These are phyloP conservation scores for Petrea volubilis DNA, from an alignment of 257 asterid species.

Conservation along the genomic window DNA sequence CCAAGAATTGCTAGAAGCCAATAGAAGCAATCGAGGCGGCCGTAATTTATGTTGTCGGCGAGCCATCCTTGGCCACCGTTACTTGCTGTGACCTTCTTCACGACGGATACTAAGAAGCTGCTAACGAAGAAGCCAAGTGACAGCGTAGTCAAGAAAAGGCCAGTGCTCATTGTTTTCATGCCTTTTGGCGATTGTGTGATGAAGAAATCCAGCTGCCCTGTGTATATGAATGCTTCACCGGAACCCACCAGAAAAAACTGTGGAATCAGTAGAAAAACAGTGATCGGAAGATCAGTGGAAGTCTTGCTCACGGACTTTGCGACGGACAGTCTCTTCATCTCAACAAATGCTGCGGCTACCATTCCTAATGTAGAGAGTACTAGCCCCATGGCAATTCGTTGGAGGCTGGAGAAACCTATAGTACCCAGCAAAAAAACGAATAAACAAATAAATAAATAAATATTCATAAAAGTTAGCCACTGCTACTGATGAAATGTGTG, in stretches of 20 bases:
- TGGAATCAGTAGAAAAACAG: conserved; percentile 73
- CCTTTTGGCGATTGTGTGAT: conserved; percentile 88
- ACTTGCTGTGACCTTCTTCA: conserved; percentile 57
- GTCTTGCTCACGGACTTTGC: conserved; percentile 42
- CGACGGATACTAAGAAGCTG: conserved; percentile 68
- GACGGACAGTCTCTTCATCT: conserved; percentile 59
- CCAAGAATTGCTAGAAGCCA: conserved; percentile 69
- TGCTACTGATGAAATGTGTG: too few relatives aligned
- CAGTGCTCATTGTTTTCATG: conserved; percentile 97
- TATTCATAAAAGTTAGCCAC: too few relatives aligned
- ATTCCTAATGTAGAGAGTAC: conserved; percentile 72
- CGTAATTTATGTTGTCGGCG: conserved; percentile 75
- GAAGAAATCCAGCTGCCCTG: conserved; percentile 95
- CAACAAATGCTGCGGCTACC: conserved; percentile 70
- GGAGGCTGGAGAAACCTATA: conserved; percentile 73
- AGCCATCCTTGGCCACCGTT: conserved; percentile 71
- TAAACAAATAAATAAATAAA: too few relatives aligned
- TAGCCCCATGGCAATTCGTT: conserved; percentile 68
- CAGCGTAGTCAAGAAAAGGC: conserved; percentile 81
- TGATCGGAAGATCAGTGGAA: conserved; percentile 53
- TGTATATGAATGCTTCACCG: conserved; percentile 89
- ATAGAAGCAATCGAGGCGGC: conserved; percentile 82
- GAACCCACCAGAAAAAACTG: conserved; percentile 86
- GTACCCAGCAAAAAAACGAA: too few relatives aligned
- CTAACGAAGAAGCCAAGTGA: conserved; percentile 84